Evolutionary conservation across 352 stramenopile species (phyloP).

Genomic region (Phytophthora cryptogea): DNA sequence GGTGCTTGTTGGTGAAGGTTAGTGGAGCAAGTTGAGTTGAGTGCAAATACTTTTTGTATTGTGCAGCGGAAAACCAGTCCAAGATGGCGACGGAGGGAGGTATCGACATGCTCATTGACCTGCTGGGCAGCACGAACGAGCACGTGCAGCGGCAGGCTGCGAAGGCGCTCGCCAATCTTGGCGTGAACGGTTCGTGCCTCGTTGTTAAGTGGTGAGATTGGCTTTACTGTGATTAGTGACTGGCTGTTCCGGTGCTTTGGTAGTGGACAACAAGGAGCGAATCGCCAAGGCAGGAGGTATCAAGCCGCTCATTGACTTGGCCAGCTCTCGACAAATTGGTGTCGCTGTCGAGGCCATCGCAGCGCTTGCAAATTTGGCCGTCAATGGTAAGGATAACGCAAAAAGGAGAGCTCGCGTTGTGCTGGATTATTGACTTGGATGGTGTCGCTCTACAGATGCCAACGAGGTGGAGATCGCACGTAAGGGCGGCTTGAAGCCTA

Average conservation of each 20-base stretch:
- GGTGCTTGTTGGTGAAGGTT: background rate
- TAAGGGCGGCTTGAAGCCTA: constrained; percentile 88
- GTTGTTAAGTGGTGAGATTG: background rate
- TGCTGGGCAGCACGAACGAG: constrained; percentile 85
- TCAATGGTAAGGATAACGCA: constrained; percentile 75
- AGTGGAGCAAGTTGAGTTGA: background rate
- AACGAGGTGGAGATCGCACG: constrained; percentile 93
- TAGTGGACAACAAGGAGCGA: constrained; percentile 92
- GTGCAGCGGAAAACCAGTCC: constrained; percentile 91
- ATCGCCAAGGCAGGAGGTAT: constrained; percentile 93
- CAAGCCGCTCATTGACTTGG: constrained; percentile 81
- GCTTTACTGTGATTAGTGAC: constrained; percentile 4
- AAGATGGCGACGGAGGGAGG: constrained; percentile 93
- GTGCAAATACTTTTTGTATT: background rate
- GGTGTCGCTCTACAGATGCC: constrained; percentile 55
- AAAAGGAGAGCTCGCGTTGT: background rate
- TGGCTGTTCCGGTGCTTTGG: background rate
- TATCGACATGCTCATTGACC: constrained; percentile 93
- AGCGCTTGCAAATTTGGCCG: constrained; percentile 94
- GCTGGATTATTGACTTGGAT: constrained; percentile 1
- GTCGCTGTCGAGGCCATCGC: constrained; percentile 92
- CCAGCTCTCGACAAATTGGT: constrained; percentile 81
- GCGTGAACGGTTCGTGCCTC: constrained; percentile 77
- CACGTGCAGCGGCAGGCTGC: constrained; percentile 93
- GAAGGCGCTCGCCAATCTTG: constrained; percentile 94